phyloP scores from a whole-genome alignment of 23 red algal genomes.

The Gracilaria vermiculophylla region DNA sequence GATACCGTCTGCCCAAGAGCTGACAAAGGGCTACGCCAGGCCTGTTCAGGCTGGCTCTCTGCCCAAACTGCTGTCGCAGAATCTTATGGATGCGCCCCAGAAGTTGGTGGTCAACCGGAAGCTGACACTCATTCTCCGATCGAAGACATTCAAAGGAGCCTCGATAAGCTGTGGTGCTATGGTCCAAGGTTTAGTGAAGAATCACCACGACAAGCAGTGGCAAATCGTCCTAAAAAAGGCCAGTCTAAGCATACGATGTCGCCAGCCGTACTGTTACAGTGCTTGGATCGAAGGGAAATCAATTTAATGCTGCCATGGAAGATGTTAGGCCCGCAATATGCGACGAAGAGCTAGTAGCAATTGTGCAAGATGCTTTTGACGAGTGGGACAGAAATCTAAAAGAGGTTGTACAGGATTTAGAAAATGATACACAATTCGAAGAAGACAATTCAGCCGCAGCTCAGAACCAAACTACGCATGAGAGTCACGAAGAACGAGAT shows the following conservation, averaged over 20 bases:
- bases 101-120: neutral
- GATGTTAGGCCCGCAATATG: constrained; percentile 3
- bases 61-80: neutral
- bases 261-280: neutral
- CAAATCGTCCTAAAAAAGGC: neutral
- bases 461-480: too few species aligned
- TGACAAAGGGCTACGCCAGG: neutral
- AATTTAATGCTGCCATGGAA: neutral
- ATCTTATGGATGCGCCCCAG: constrained; percentile 7
- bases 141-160: neutral
- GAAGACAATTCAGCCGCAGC: neutral
- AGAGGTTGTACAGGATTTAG: neutral
- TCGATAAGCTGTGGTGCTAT: neutral
- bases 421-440: neutral
- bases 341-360: neutral
- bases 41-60: neutral
- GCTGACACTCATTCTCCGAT: constrained; percentile 9
- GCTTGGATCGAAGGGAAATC: neutral
- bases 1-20: neutral
- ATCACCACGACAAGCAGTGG: neutral
- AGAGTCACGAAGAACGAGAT: neutral
- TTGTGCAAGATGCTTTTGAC: constrained; percentile 28
- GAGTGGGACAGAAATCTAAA: constrained; percentile 18
- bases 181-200: constrained; percentile 15
- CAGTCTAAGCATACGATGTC: neutral